Evolutionary conservation across 139 green algal genomes (phyloP).

Genomic region (Chlorella sp.): DNA sequence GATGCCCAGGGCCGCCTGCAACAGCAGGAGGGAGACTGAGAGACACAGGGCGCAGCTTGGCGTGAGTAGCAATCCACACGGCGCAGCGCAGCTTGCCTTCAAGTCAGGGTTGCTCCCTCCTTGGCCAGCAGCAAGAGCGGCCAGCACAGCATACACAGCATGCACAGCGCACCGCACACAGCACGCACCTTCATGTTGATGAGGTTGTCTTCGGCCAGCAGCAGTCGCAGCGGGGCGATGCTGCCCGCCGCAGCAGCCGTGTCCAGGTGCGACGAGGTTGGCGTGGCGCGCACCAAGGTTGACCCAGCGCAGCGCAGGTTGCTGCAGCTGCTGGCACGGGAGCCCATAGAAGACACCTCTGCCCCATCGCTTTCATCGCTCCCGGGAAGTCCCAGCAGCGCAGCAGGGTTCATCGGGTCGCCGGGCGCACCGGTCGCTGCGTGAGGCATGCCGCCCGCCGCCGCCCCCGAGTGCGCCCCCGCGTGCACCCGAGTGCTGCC

Average conservation of each 20-base stretch:
- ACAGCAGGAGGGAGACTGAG: too few species aligned
- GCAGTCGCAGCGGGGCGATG: constrained; percentile 50
- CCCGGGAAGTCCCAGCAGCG: constrained; percentile 7
- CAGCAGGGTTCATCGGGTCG: neutral
- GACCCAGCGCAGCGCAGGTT: constrained; percentile 29
- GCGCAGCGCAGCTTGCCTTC: too few species aligned
- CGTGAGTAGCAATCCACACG: too few species aligned
- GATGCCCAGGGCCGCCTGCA: too few species aligned
- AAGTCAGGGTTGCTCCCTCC: too few species aligned
- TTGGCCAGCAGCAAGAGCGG: too few species aligned
- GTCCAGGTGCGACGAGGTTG: neutral
- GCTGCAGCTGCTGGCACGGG: constrained; percentile 5
- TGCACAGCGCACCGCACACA: neutral
- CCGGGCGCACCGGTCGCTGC: neutral
- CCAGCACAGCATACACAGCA: neutral
- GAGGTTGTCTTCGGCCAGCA: constrained; percentile 85
- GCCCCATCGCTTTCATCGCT: neutral
- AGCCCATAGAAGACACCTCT: neutral
- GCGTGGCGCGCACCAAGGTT: neutral
- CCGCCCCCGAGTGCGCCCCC: too few species aligned
- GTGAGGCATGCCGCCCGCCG: neutral
- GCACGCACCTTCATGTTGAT: constrained; percentile 82
- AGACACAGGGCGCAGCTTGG: too few species aligned
- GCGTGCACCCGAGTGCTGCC: constrained; percentile 4
- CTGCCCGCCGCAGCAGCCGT: neutral